phyloP scores from a whole-genome alignment of 257 asterid species.

The Voacanga thouarsii region DNA sequence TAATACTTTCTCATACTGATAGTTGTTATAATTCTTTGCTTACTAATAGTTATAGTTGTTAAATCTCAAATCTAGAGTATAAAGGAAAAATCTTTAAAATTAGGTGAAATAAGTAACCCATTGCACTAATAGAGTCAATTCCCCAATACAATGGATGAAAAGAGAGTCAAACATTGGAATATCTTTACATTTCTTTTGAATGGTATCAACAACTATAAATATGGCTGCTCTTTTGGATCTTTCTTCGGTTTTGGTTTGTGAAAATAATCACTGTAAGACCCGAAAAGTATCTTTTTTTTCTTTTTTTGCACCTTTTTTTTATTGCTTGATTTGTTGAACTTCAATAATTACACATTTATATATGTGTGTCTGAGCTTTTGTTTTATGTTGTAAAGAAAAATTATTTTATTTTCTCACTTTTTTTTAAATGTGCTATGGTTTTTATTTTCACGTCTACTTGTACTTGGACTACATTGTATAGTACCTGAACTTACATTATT shows the following conservation, averaged over 20 bases:
- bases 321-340: slow-evolving; percentile 4
- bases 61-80: no score
- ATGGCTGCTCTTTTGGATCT: slow-evolving; percentile 98
- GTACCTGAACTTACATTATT: slow-evolving; percentile 19
- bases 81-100: no score
- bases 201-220: no score
- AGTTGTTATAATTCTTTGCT: no score
- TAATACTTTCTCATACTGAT: no score
- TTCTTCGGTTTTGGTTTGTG: slow-evolving; percentile 94
- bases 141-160: no score
- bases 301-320: slow-evolving; percentile 1
- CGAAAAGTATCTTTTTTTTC: background rate
- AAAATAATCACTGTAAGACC: slow-evolving; percentile 90
- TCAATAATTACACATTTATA: background rate
- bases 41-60: no score
- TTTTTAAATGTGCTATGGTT: background rate
- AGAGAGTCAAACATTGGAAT: no score
- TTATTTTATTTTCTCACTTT: background rate
- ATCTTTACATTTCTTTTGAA: no score
- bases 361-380: background rate
- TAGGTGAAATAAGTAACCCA: no score
- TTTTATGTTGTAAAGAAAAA: background rate
- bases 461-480: background rate
- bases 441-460: background rate
- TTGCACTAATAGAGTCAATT: no score